A percentile compares a stretch with the other conserved stretches of the same genome.
These are phyloP conservation scores for Coemansia javaensis DNA, from an alignment of 192 early-diverging fungal species.

Conservation along the genomic window DNA sequence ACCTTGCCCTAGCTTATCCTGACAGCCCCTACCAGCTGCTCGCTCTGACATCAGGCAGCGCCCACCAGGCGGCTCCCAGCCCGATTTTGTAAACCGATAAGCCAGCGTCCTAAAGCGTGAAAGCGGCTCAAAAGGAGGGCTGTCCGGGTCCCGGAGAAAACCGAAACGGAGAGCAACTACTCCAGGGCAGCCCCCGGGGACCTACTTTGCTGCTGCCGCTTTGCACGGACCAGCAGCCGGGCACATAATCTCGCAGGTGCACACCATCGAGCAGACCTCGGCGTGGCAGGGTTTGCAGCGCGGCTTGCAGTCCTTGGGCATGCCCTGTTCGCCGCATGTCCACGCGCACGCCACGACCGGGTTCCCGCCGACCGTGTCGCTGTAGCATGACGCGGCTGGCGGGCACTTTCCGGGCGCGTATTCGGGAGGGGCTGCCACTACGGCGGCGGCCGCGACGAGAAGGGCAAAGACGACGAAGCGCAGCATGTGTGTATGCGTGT, in stretches of 20 bases:
- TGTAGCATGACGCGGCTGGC: slow-evolving; percentile 17
- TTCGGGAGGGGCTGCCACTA: neutral
- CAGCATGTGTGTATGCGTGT: neutral
- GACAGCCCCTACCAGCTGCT: too few relatives aligned
- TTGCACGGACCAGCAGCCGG: slow-evolving; percentile 9
- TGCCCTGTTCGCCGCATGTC: slow-evolving; percentile 5
- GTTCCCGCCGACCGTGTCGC: slow-evolving; percentile 1
- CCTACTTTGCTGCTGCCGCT: too few relatives aligned
- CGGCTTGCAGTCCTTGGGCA: slow-evolving; percentile 8
- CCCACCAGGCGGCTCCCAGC: too few relatives aligned
- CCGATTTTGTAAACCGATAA: too few relatives aligned
- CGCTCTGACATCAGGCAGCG: too few relatives aligned
- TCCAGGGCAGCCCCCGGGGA: too few relatives aligned
- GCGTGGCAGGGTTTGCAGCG: slow-evolving; percentile 35
- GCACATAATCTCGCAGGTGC: slow-evolving; percentile 35
- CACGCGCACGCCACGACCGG: slow-evolving; percentile 20
- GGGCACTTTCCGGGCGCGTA: slow-evolving; percentile 6
- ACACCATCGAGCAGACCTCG: slow-evolving; percentile 11
- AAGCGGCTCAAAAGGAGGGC: too few relatives aligned
- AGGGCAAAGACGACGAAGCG: slow-evolving; percentile 4
- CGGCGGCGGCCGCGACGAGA: neutral
- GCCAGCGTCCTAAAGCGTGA: too few relatives aligned
- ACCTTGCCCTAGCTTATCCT: too few relatives aligned
- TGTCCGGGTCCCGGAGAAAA: too few relatives aligned
- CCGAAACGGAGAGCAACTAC: too few relatives aligned